A percentile compares a stretch with the other conserved stretches of the same genome.
phyloP scores from a whole-genome alignment of 805 yeast genomes.

The Nakazawaea wickerhamii region DNA sequence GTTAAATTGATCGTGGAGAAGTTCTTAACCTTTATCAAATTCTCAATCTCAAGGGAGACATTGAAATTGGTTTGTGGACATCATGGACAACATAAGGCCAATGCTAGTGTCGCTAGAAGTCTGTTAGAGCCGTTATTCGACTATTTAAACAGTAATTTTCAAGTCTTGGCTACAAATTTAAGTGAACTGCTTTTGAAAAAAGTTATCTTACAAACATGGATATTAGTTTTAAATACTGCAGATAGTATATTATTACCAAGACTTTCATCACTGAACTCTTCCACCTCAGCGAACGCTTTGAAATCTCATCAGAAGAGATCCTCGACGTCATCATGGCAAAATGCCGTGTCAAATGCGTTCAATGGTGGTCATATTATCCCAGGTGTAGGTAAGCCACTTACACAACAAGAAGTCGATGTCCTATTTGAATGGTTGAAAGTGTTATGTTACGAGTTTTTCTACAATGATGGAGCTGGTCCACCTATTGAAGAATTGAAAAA shows the following conservation, averaged over 20 bases:
- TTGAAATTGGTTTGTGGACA: conserved; percentile 51
- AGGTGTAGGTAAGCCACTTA: conserved; percentile 51
- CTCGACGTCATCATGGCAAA: conserved; percentile 29
- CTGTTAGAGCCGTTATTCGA: conserved; percentile 72
- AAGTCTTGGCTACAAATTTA: conserved; percentile 54
- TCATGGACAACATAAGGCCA: conserved; percentile 37
- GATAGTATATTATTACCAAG: conserved; percentile 75
- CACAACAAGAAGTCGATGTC: conserved; percentile 57
- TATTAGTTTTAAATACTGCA: conserved; percentile 59
- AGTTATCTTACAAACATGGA: conserved; percentile 80
- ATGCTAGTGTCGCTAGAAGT: conserved; percentile 47
- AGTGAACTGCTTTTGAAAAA: conserved; percentile 50
- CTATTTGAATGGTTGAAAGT: conserved; percentile 66
- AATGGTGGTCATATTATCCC: conserved; percentile 33
- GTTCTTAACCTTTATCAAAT: conserved; percentile 56
- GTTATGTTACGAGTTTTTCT: conserved; percentile 67
- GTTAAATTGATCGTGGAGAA: conserved; percentile 67
- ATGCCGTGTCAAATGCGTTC: conserved; percentile 41
- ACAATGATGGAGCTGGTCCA: conserved; percentile 80
- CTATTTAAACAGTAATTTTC: conserved; percentile 63
- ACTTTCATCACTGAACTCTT: conserved; percentile 37
- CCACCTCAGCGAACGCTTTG: conserved; percentile 15
- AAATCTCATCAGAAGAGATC: conserved; percentile 10
- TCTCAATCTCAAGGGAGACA: conserved; percentile 28
- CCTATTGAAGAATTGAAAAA: conserved; percentile 57